Conservation (phyloP, 2,329 filamentous ascomycete genomes). For the Grosmannia penicillata region DNA sequence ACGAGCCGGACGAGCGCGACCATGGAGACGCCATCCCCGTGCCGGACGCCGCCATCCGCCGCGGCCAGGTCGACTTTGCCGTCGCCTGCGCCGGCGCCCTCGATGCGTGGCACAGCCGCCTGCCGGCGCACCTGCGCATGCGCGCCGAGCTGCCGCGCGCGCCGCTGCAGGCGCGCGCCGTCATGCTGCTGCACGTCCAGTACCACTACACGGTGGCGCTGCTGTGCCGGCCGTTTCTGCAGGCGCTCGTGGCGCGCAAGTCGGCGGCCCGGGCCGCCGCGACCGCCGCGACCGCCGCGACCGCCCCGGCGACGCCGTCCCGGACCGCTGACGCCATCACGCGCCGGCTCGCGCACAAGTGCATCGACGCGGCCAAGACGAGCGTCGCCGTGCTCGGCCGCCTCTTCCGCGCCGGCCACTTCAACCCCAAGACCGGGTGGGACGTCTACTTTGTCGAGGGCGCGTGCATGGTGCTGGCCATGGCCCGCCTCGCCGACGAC, state of each 20-base stretch:
- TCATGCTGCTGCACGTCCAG: slow-evolving; percentile 14
- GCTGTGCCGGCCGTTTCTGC: slow-evolving; percentile 15
- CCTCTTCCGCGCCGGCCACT: slow-evolving; percentile 6
- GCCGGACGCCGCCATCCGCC: neutral
- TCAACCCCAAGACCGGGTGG: slow-evolving; percentile 11
- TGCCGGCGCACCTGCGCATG: slow-evolving; percentile 9
- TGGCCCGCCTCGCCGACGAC: slow-evolving; percentile 8
- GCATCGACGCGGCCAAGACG: slow-evolving; percentile 8
- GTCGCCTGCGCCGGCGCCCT: slow-evolving; percentile 3
- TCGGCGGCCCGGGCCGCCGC: neutral
- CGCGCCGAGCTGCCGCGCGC: slow-evolving; percentile 7
- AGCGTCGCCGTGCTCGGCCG: slow-evolving; percentile 6
- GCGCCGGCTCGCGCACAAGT: slow-evolving; percentile 1
- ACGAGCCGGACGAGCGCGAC: too few relatives aligned
- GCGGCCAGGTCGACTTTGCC: slow-evolving; percentile 6
- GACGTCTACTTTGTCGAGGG: slow-evolving; percentile 11
- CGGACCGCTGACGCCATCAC: neutral
- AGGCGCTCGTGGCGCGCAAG: slow-evolving; percentile 8
- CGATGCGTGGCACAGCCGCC: slow-evolving; percentile 5
- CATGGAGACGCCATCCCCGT: too few relatives aligned
- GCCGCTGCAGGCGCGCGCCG: slow-evolving; percentile 12
- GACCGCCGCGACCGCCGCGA: neutral
- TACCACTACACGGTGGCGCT: slow-evolving; percentile 15
- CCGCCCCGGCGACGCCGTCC: neutral
- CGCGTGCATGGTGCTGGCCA: slow-evolving; percentile 9